Percentiles rank a stretch among this genome's conserved stretches.
Conservation (phyloP, 2,329 filamentous ascomycete species). For the Periconia digitata region DNA sequence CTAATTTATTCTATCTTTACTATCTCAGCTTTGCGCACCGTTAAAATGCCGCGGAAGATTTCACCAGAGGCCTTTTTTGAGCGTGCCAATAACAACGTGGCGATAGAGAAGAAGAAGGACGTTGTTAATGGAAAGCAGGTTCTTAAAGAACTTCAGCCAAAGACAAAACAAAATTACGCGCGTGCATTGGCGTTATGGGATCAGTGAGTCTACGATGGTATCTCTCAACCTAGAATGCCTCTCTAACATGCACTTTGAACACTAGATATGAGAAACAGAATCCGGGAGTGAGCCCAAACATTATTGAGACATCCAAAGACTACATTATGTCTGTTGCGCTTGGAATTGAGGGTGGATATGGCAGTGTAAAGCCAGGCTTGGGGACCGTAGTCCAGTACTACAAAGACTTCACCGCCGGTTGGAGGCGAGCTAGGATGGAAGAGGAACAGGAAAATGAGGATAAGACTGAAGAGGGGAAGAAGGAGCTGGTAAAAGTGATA, state of each 20-base stretch:
- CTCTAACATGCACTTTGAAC: slow-evolving; percentile 5
- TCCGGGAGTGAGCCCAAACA: slow-evolving; percentile 4
- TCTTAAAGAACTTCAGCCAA: slow-evolving; percentile 10
- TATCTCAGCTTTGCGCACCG: slow-evolving; percentile 4
- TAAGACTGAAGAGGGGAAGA: slow-evolving; percentile 12
- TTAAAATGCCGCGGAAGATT: slow-evolving; percentile 11
- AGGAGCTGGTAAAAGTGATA: slow-evolving; percentile 12
- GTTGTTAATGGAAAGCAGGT: slow-evolving; percentile 9
- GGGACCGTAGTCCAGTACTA: slow-evolving; percentile 11
- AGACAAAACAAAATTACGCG: slow-evolving; percentile 10
- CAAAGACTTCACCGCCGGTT: slow-evolving; percentile 12
- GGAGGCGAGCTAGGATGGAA: slow-evolving; percentile 13
- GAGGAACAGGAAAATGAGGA: slow-evolving; percentile 11
- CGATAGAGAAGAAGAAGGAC: slow-evolving; percentile 9
- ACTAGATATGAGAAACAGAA: slow-evolving; percentile 9
- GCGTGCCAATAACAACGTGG: slow-evolving; percentile 8
- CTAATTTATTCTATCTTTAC: slow-evolving; percentile 6
- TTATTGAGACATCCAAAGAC: slow-evolving; percentile 10
- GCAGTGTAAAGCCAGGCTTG: slow-evolving; percentile 9
- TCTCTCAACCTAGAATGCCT: slow-evolving; percentile 7
- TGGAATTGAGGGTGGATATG: slow-evolving; percentile 9
- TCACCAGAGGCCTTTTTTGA: slow-evolving; percentile 5
- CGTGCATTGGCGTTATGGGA: slow-evolving; percentile 6
- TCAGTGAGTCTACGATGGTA: slow-evolving; percentile 8
- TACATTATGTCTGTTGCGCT: slow-evolving; percentile 9